Conservation (phyloP, 2,329 filamentous ascomycete species). For the Monilinia fructicola region DNA sequence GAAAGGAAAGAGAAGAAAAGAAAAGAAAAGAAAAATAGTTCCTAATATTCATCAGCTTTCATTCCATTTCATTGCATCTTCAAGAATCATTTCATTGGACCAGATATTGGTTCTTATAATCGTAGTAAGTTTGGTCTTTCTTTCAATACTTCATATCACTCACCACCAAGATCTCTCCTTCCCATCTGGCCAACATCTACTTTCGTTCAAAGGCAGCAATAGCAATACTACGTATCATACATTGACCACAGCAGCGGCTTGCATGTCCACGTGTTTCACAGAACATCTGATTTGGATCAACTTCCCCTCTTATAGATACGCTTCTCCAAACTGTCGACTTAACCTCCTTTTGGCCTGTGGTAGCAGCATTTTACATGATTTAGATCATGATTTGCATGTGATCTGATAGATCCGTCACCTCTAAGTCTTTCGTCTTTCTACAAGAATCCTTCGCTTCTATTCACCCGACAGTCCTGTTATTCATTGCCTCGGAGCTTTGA, state of each 20-base stretch:
- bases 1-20: slow-evolving; percentile 3
- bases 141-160: not conserved
- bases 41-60: not conserved
- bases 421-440: not conserved
- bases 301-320: slow-evolving; percentile 9
- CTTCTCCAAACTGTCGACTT: slow-evolving; percentile 3
- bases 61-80: not conserved
- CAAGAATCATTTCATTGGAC: too few relatives aligned
- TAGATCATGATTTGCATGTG: slow-evolving; percentile 30
- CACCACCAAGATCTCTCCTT: not conserved
- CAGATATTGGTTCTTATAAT: not conserved
- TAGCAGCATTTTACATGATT: slow-evolving; percentile 16
- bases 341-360: slow-evolving; percentile 11
- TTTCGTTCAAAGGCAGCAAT: not conserved
- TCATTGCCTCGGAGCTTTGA: slow-evolving; percentile 34
- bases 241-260: slow-evolving; percentile 9
- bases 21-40: too few relatives aligned
- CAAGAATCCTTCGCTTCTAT: slow-evolving; percentile 17
- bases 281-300: not conserved
- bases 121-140: not conserved
- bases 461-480: slow-evolving; percentile 21
- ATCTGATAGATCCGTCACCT: slow-evolving; percentile 28
- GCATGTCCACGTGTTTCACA: slow-evolving; percentile 22
- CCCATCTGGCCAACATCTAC: not conserved
- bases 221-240: slow-evolving; percentile 2